These are phyloP conservation scores for Xylaria intraflava DNA, from an alignment of 495 filamentous ascomycete genomes.

Conservation along the genomic window DNA sequence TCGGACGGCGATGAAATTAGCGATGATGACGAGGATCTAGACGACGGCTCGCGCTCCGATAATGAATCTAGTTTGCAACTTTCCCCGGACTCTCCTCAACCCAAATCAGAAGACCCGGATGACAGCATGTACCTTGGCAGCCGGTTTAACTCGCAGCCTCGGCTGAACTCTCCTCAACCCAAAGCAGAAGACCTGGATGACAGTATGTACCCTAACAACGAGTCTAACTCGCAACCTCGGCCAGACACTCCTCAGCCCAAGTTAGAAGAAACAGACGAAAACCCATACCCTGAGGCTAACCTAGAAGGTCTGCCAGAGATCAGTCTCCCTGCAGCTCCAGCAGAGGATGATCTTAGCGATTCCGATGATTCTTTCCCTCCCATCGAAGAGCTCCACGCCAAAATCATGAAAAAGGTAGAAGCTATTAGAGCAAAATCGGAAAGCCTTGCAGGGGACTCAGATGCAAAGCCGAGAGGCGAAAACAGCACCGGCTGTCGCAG, in stretches of 20 bases:
- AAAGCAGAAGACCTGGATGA: no score
- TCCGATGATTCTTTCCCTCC: conserved; percentile 10
- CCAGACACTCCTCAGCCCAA: neutral
- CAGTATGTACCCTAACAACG: neutral
- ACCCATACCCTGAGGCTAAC: neutral
- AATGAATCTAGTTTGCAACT: neutral
- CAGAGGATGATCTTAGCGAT: neutral
- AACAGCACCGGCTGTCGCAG: neutral
- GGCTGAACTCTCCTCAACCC: neutral
- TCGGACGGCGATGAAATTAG: conserved; percentile 39
- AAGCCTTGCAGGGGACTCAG: neutral
- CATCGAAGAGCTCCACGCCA: neutral
- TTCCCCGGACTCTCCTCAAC: neutral
- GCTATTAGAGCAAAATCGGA: neutral
- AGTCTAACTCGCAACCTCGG: neutral
- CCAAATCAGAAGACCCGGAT: neutral
- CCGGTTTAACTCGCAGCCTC: neutral
- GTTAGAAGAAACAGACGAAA: no score
- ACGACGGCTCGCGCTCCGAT: neutral
- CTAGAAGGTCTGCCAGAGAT: neutral
- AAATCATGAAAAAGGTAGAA: neutral
- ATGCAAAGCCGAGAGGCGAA: neutral
- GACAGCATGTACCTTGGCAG: neutral
- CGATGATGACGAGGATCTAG: conserved; percentile 12
- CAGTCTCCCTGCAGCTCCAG: neutral